These are phyloP conservation scores for Euphorbia tirucalli DNA, from an alignment of 345 rosid species.

Conservation along the genomic window DNA sequence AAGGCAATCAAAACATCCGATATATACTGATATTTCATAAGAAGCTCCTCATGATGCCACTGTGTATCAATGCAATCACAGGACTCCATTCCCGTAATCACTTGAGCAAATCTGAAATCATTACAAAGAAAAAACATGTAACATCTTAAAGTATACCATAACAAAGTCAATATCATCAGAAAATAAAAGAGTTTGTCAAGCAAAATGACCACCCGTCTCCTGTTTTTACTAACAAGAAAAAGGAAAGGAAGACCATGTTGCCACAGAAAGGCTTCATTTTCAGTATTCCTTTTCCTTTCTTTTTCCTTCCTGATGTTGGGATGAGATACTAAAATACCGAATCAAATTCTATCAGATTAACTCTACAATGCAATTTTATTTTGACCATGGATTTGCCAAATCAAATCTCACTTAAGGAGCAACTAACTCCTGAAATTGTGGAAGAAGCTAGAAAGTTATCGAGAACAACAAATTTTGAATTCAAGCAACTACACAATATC, in stretches of 20 bases:
- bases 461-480: neutral
- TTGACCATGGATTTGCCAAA: neutral
- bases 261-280: neutral
- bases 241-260: too few species aligned
- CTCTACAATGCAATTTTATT: neutral
- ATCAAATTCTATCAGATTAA: neutral
- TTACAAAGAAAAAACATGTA: neutral
- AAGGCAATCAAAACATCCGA: constrained; percentile 81
- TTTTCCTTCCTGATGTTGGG: neutral
- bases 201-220: too few species aligned
- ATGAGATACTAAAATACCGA: neutral
- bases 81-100: constrained; percentile 46
- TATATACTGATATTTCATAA: constrained; percentile 86
- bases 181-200: neutral
- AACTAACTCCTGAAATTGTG: neutral
- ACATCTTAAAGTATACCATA: neutral
- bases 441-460: neutral
- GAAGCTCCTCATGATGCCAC: constrained; percentile 72
- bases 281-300: neutral
- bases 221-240: too few species aligned
- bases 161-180: neutral
- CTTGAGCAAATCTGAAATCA: constrained; percentile 23
- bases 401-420: neutral
- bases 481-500: neutral
- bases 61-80: constrained; percentile 80